phyloP scores from a whole-genome alignment of 2,329 filamentous ascomycete species.

The Aspergillus sp. region DNA sequence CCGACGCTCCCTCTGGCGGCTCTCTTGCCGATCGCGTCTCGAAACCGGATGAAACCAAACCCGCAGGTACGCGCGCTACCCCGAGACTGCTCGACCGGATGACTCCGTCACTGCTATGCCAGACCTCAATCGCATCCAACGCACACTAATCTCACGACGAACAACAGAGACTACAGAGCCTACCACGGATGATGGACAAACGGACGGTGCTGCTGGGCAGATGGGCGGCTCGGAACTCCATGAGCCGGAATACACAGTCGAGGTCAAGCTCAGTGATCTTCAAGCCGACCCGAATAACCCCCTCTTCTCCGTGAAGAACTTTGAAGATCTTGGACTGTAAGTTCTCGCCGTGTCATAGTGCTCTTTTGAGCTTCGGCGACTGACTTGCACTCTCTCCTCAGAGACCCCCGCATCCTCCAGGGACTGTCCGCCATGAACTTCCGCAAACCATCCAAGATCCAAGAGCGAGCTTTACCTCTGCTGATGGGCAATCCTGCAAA shows the following conservation, averaged over 20 bases:
- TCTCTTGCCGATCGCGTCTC: slow-evolving; percentile 56
- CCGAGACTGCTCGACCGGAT: slow-evolving; percentile 23
- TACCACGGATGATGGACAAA: slow-evolving; percentile 32
- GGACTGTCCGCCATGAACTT: slow-evolving; percentile 84
- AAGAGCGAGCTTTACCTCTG: slow-evolving; percentile 89
- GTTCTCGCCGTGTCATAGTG: slow-evolving; percentile 39
- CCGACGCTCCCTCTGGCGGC: slow-evolving; percentile 41
- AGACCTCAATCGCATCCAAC: slow-evolving; percentile 15
- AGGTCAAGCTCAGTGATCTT: slow-evolving; percentile 88
- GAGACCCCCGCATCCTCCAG: slow-evolving; percentile 69
- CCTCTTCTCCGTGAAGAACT: slow-evolving; percentile 80
- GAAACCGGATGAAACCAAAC: slow-evolving; percentile 40
- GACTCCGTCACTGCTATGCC: slow-evolving; percentile 16
- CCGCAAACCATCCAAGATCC: slow-evolving; percentile 95
- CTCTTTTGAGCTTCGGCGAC: not conserved
- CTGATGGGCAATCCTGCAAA: slow-evolving; percentile 83
- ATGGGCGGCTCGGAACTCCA: slow-evolving; percentile 58
- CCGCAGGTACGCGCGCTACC: slow-evolving; percentile 35
- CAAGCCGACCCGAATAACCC: slow-evolving; percentile 86
- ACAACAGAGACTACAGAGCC: slow-evolving; percentile 20
- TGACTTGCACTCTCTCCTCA: slow-evolving; percentile 32
- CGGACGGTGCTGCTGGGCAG: slow-evolving; percentile 45
- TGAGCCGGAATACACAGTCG: slow-evolving; percentile 83
- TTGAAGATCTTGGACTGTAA: slow-evolving; percentile 85
- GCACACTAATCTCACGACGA: slow-evolving; percentile 23